These are phyloP conservation scores for Lathyrus sativus DNA, from an alignment of 306 rosid species.

Conservation along the genomic window DNA sequence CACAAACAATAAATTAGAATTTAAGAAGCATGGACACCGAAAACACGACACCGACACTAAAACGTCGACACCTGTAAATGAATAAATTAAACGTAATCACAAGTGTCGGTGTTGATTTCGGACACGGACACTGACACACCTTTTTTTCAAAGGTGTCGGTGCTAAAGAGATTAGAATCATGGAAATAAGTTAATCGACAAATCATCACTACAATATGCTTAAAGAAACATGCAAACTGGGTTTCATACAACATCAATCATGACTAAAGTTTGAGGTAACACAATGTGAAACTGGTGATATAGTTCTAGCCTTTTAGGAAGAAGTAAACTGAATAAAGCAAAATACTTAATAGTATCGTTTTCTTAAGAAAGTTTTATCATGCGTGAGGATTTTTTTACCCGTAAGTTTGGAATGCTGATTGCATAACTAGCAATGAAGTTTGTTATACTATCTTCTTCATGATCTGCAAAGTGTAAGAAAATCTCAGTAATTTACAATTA, in stretches of 20 bases:
- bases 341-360: slow-evolving; percentile 39
- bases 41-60: too few species aligned
- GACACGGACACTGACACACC: too few species aligned
- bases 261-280: slow-evolving; percentile 35
- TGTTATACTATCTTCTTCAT: slow-evolving; percentile 55
- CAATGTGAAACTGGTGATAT: slow-evolving; percentile 27
- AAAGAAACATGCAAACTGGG: slow-evolving; percentile 34
- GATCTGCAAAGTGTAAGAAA: slow-evolving; percentile 61
- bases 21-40: too few species aligned
- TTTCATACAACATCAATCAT: slow-evolving; percentile 20
- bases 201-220: slow-evolving; percentile 29
- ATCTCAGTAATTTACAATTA: slow-evolving; percentile 27
- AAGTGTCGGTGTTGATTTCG: too few species aligned
- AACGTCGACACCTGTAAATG: too few species aligned
- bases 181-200: slow-evolving; percentile 22
- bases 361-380: slow-evolving; percentile 49
- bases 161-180: not conserved
- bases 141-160: too few species aligned
- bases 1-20: slow-evolving; percentile 29
- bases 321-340: slow-evolving; percentile 50
- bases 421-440: slow-evolving; percentile 64
- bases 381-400: slow-evolving; percentile 68
- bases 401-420: slow-evolving; percentile 74
- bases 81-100: too few species aligned
- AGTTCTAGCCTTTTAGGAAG: slow-evolving; percentile 33